Base-by-base conservation (phyloP, 352 stramenopile genomes). In the Globisporangium canariense region DNA sequence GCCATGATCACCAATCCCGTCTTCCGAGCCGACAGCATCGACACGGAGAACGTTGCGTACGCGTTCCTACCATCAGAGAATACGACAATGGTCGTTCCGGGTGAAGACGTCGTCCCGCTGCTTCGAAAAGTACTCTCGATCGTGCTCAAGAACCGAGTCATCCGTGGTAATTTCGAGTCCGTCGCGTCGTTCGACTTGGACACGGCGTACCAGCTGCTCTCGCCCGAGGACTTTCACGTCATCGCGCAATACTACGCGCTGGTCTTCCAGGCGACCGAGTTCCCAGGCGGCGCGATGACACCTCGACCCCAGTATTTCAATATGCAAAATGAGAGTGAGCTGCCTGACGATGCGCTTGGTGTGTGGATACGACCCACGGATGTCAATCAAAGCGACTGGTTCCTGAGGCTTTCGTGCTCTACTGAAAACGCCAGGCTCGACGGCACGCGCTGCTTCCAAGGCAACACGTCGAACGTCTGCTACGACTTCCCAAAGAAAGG, bases 181-280 rank as follows among this genome's bases (percentile, higher is more conserved):
- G 14, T 50, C 9, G 67, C 56, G 0, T 56, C 66, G 0, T 78
- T 78, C 49, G 68, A 71, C 34, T 63, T 80, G 32, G 73, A 78
- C 53, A 63, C 53, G 11, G 64, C 65, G 32, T 63, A 71, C 60
- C 56, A 74, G 38, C 28, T 80, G 10, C 60, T 80, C 45, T 46
- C 34, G 2, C 70, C 73, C 14, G 51, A 74, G 3, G 65, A 78
- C 18, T 74, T 73, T 53, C 65, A 74, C 25, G 61, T 54, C 20
- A 53, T 78, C 3, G 22, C 68, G 4, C 40, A 58, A 32, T 78
- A 80, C 56, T 80, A 80, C 43, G 52, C 70, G 16, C 36, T 78
- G 8, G 22, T 78, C n/a, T 58, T 75, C n/a, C 73, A 80, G 52
- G 68, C 70, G 18, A 68, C 60, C 40, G 73, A 78, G 58, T 78